Evolutionary conservation across 176 grass and related monocot genomes (phyloP).

Genomic region (Oryza nivara): DNA sequence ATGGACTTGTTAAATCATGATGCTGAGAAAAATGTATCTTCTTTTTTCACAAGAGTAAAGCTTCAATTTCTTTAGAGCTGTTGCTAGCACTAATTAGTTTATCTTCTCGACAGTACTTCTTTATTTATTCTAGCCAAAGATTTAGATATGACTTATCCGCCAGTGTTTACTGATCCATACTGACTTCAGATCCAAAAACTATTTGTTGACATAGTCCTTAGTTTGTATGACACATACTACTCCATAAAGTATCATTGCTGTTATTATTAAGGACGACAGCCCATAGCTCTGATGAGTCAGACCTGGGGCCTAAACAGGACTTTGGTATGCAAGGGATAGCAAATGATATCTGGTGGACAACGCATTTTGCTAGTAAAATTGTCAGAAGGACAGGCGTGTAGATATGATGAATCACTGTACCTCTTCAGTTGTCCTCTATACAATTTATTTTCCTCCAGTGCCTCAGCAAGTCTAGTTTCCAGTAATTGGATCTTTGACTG

Average conservation of each 20-base stretch:
- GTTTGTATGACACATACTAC: not conserved
- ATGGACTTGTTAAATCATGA: not conserved
- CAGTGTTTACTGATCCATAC: constrained; percentile 2
- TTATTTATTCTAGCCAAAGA: not conserved
- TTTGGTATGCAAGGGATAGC: constrained; percentile 20
- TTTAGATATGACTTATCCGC: constrained; percentile 1
- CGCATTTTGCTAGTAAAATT: constrained; percentile 29
- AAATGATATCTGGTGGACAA: not conserved
- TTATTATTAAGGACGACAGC: constrained; percentile 8
- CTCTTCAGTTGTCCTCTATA: constrained; percentile 57
- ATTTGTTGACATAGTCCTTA: constrained; percentile 35
- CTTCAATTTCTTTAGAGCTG: not conserved
- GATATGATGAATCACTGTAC: constrained; percentile 46
- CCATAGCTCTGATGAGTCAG: not conserved
- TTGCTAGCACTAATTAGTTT: not conserved
- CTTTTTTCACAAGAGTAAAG: not conserved
- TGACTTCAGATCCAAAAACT: constrained; percentile 1
- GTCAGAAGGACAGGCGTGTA: not conserved
- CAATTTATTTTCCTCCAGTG: constrained; percentile 57
- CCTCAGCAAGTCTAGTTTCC: constrained; percentile 58
- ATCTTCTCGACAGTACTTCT: not conserved
- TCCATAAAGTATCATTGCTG: not conserved
- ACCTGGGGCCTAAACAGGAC: not conserved
- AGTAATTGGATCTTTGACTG: constrained; percentile 57
- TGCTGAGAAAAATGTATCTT: not conserved